These are phyloP conservation scores for Saccharomyces hybrid DNA, from an alignment of 1,139 yeast genomes.

Conservation along the genomic window DNA sequence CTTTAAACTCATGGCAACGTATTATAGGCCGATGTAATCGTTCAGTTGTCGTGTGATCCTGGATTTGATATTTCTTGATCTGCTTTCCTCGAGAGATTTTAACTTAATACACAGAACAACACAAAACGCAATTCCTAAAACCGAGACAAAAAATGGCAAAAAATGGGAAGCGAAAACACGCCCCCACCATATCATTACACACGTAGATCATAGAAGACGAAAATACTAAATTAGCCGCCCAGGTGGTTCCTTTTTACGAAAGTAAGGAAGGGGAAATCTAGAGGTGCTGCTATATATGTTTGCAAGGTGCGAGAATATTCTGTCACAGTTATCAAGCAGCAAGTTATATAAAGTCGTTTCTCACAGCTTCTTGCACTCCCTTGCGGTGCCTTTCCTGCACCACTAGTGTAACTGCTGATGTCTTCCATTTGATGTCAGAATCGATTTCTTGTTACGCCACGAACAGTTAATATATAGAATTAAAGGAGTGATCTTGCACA, in stretches of 20 bases:
- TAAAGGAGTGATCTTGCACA: background rate
- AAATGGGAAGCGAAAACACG: background rate
- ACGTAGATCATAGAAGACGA: background rate
- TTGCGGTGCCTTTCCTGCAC: background rate
- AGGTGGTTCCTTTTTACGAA: background rate
- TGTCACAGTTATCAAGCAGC: background rate
- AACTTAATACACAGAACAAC: background rate
- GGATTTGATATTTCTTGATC: background rate
- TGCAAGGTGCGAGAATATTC: background rate
- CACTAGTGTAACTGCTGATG: background rate
- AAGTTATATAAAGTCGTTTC: background rate
- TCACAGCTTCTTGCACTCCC: background rate
- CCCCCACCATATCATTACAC: background rate
- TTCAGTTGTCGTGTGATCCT: background rate
- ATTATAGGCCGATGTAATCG: background rate
- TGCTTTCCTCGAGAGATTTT: background rate
- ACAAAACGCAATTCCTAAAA: background rate
- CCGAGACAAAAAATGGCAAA: background rate
- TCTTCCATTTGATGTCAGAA: background rate
- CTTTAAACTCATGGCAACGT: conserved; percentile 7
- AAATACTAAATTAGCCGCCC: background rate
- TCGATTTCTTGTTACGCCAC: background rate
- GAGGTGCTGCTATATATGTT: background rate
- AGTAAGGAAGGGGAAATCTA: background rate
- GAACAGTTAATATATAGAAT: background rate